phyloP scores from a whole-genome alignment of 2,329 filamentous ascomycete genomes.

The Arthrobotrys musiformis region DNA sequence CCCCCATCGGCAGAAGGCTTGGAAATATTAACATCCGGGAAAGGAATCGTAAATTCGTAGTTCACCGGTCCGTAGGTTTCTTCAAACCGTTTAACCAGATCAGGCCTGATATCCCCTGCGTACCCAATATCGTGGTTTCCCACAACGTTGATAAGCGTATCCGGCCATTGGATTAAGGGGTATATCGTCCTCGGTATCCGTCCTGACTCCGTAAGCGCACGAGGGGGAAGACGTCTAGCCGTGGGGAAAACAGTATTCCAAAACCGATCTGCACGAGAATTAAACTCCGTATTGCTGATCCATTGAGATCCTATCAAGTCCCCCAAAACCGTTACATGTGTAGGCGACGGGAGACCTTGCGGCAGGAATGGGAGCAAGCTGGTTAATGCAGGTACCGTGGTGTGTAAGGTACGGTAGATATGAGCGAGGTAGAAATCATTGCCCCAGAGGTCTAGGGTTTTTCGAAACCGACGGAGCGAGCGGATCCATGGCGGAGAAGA shows the following conservation, averaged over 20 bases:
- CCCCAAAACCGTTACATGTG: constrained; percentile 87
- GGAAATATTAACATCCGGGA: constrained; percentile 65
- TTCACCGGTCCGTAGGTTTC: constrained; percentile 85
- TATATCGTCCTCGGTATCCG: constrained; percentile 57
- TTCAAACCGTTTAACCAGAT: constrained; percentile 83
- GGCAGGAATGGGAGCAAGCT: constrained; percentile 37
- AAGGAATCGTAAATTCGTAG: constrained; percentile 84
- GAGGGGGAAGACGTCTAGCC: constrained; percentile 72
- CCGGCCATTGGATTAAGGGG: constrained; percentile 73
- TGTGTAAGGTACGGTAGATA: constrained; percentile 78
- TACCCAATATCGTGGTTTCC: constrained; percentile 98
- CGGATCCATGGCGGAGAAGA: constrained; percentile 45
- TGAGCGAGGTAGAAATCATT: constrained; percentile 96
- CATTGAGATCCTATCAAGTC: constrained; percentile 95
- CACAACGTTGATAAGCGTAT: constrained; percentile 84
- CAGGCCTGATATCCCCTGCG: constrained; percentile 84
- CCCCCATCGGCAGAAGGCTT: background rate
- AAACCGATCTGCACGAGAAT: constrained; percentile 75
- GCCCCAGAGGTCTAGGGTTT: constrained; percentile 86
- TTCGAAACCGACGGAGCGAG: constrained; percentile 63
- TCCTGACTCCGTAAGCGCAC: constrained; percentile 57
- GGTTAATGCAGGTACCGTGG: constrained; percentile 41
- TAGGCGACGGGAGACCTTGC: constrained; percentile 84
- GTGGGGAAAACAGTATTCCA: constrained; percentile 84
- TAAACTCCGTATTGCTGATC: constrained; percentile 88